Percentiles rank a stretch among this genome's conserved stretches.
These are phyloP conservation scores for Funneliformis caledonium DNA, from an alignment of 371 early-diverging fungal species.

Conservation along the genomic window DNA sequence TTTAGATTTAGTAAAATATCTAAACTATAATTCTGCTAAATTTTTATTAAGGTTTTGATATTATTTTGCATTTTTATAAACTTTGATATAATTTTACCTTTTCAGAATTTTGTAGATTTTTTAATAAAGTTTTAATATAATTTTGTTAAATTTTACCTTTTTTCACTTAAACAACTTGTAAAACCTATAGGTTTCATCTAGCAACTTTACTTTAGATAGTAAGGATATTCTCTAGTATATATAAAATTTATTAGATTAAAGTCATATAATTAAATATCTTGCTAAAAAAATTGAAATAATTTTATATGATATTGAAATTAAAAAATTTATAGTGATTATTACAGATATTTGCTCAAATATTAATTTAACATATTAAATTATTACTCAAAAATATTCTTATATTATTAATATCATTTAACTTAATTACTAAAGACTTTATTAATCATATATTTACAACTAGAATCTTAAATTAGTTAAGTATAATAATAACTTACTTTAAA, in stretches of 20 bases:
- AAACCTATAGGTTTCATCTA: no score
- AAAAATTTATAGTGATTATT: neutral
- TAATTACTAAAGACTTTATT: neutral
- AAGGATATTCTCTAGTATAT: neutral
- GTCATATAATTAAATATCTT: neutral
- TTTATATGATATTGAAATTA: neutral
- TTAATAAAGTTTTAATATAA: no score
- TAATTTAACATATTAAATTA: neutral
- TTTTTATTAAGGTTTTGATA: no score
- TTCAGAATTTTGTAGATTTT: no score
- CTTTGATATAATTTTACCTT: no score
- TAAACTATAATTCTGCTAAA: no score
- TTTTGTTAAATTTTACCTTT: no score
- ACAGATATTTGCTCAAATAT: constrained; percentile 12
- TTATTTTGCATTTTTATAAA: no score
- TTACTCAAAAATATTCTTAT: neutral
- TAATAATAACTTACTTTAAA: neutral
- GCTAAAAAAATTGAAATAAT: neutral
- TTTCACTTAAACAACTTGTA: no score
- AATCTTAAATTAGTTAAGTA: constrained; percentile 8
- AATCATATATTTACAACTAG: neutral
- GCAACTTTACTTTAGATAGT: neutral
- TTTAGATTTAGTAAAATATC: no score
- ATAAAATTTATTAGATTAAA: neutral
- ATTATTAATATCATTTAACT: neutral